Conservation (phyloP, 352 stramenopile genomes). For the Globisporangium rhizosaccharum region DNA sequence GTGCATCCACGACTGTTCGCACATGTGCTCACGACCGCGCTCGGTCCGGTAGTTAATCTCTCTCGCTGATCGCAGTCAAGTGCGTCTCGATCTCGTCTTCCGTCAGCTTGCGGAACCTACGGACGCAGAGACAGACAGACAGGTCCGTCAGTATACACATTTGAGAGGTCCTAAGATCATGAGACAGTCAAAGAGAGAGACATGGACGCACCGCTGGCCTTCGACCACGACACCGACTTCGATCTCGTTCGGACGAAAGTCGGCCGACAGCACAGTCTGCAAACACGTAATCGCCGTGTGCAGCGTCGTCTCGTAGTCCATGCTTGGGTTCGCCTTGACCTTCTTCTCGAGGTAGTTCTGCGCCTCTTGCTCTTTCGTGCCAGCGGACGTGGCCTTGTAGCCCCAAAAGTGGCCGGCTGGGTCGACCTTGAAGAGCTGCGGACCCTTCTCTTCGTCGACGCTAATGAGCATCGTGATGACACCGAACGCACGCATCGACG, state of each 20-base stretch:
- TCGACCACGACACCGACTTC: slow-evolving; percentile 73
- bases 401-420: slow-evolving; percentile 97
- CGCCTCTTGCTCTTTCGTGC: slow-evolving; percentile 97
- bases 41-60: slow-evolving; percentile 42
- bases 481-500: slow-evolving; percentile 94
- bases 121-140: slow-evolving; percentile 6
- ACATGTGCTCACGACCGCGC: neutral
- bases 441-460: slow-evolving; percentile 97
- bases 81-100: slow-evolving; percentile 97
- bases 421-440: slow-evolving; percentile 98
- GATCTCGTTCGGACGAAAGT: slow-evolving; percentile 98
- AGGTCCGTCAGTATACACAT: neutral
- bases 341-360: slow-evolving; percentile 99
- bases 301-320: slow-evolving; percentile 92
- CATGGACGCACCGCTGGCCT: slow-evolving; percentile 66
- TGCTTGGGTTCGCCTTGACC: slow-evolving; percentile 86
- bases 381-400: slow-evolving; percentile 90
- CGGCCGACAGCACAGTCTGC: slow-evolving; percentile 95
- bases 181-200: slow-evolving; percentile 23
- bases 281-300: slow-evolving; percentile 97
- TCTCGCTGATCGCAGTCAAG: slow-evolving; percentile 97
- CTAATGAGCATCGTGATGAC: slow-evolving; percentile 95
- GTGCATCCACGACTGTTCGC: neutral
- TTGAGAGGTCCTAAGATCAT: neutral
- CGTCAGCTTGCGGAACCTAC: slow-evolving; percentile 89